phyloP scores from a whole-genome alignment of 2,329 filamentous ascomycete genomes.

The Diaporthe australafricana region DNA sequence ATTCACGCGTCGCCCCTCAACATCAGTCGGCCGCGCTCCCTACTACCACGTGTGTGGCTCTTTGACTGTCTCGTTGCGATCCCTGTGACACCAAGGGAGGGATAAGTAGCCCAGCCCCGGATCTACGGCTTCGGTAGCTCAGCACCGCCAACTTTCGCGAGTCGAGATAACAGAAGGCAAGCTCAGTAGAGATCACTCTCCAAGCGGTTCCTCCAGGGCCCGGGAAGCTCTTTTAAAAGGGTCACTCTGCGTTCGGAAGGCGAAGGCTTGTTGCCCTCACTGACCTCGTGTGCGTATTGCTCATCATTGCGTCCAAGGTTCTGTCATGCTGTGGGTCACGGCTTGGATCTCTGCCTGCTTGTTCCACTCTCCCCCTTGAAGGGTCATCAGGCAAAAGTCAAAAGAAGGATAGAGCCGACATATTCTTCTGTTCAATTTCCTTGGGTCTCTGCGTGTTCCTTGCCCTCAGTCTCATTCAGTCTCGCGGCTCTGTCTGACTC shows the following conservation, averaged over 20 bases:
- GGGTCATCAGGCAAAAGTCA: constrained; percentile 11
- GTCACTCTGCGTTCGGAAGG: neutral
- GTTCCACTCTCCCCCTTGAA: constrained; percentile 33
- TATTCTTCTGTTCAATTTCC: neutral
- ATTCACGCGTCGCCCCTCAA: constrained; percentile 2
- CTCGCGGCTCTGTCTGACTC: neutral
- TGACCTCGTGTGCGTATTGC: constrained; percentile 11
- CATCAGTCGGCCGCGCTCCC: constrained; percentile 16
- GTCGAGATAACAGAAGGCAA: constrained; percentile 2
- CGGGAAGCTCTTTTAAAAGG: neutral
- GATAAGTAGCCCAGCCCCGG: neutral
- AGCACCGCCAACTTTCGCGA: constrained; percentile 6
- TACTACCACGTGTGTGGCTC: constrained; percentile 29
- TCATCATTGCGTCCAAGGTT: constrained; percentile 14
- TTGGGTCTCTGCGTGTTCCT: constrained; percentile 1
- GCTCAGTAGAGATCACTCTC: neutral
- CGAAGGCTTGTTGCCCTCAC: constrained; percentile 4
- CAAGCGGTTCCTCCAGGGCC: neutral
- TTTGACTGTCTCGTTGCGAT: neutral
- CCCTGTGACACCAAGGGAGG: neutral
- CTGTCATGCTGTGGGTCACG: constrained; percentile 38
- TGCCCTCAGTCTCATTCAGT: constrained; percentile 1
- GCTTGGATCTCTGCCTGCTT: constrained; percentile 34
- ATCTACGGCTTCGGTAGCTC: constrained; percentile 13
- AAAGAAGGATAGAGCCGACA: neutral